Percentiles rank a stretch among this genome's conserved stretches.
phyloP scores from a whole-genome alignment of 192 early-diverging fungal genomes.

The Backusella psychrophila region DNA sequence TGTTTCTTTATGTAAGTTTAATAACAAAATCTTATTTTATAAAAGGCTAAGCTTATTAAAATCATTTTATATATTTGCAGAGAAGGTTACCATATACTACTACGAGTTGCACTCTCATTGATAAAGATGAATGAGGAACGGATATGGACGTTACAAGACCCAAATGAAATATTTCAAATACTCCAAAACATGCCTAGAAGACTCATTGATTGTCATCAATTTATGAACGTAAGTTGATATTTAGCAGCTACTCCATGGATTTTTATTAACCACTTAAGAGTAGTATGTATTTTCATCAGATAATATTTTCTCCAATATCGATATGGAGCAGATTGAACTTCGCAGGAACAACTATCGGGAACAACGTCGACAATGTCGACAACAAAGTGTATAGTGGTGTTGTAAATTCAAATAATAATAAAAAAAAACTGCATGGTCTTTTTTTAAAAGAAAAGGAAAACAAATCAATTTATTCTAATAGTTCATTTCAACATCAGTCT shows the following conservation, averaged over 20 bases:
- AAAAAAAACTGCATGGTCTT: not conserved
- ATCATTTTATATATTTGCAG: slow-evolving; percentile 15
- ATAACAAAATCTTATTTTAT: not conserved
- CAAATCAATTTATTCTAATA: not conserved
- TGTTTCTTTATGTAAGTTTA: slow-evolving; percentile 47
- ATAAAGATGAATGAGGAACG: slow-evolving; percentile 62
- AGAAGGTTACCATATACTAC: slow-evolving; percentile 64
- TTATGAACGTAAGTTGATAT: slow-evolving; percentile 42
- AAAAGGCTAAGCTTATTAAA: not conserved
- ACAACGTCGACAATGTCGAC: not conserved
- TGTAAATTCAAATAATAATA: not conserved
- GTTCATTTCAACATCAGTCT: too few species aligned
- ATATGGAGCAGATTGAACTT: not conserved
- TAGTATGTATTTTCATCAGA: slow-evolving; percentile 8
- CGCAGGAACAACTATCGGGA: not conserved
- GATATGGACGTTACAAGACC: slow-evolving; percentile 53
- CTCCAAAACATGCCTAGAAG: slow-evolving; percentile 57
- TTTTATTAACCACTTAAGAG: not conserved
- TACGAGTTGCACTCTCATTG: slow-evolving; percentile 68
- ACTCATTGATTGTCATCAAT: slow-evolving; percentile 53
- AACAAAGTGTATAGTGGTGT: not conserved
- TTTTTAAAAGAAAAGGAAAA: not conserved
- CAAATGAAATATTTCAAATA: slow-evolving; percentile 53
- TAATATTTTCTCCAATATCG: not conserved
- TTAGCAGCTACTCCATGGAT: not conserved